A percentile compares a stretch with the other conserved stretches of the same genome.
These are phyloP conservation scores for Debaryomycetaceae sp. DNA, from an alignment of 1,139 yeast species.

Conservation along the genomic window DNA sequence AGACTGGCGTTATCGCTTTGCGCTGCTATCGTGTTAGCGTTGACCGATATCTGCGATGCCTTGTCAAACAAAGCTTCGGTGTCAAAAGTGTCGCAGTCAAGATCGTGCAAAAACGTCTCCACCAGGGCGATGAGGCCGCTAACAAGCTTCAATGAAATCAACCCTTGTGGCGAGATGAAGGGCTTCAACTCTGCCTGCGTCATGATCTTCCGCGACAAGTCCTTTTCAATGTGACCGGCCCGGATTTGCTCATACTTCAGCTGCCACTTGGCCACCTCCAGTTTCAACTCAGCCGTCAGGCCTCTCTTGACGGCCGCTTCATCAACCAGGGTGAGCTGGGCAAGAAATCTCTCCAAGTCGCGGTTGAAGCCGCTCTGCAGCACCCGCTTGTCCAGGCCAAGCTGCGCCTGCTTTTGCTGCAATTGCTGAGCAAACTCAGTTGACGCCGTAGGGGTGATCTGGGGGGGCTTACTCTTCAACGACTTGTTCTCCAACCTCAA, in stretches of 20 bases:
- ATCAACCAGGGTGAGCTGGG: conserved; percentile 23
- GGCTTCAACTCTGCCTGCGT: conserved; percentile 23
- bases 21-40: conserved; percentile 45
- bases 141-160: conserved; percentile 41
- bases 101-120: conserved; percentile 37
- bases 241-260: conserved; percentile 40
- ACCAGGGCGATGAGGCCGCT: conserved; percentile 44
- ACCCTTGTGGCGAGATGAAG: conserved; percentile 36
- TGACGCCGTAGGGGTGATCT: conserved; percentile 1
- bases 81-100: conserved; percentile 31
- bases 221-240: conserved; percentile 23
- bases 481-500: conserved; percentile 40
- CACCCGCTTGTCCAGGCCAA: conserved; percentile 3
- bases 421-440: conserved; percentile 4
- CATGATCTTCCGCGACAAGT: conserved; percentile 21
- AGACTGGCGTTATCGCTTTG: conserved; percentile 35
- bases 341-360: conserved; percentile 24
- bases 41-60: conserved; percentile 48
- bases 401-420: background rate
- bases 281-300: conserved; percentile 20
- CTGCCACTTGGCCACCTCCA: conserved; percentile 42
- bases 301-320: conserved; percentile 14
- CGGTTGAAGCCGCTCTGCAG: conserved; percentile 10
- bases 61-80: conserved; percentile 49
- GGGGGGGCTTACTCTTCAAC: conserved; percentile 23